Percentiles rank a stretch among this genome's conserved stretches.
These are phyloP conservation scores for Coemansia sp. DNA, from an alignment of 192 early-diverging fungal genomes.

Conservation along the genomic window DNA sequence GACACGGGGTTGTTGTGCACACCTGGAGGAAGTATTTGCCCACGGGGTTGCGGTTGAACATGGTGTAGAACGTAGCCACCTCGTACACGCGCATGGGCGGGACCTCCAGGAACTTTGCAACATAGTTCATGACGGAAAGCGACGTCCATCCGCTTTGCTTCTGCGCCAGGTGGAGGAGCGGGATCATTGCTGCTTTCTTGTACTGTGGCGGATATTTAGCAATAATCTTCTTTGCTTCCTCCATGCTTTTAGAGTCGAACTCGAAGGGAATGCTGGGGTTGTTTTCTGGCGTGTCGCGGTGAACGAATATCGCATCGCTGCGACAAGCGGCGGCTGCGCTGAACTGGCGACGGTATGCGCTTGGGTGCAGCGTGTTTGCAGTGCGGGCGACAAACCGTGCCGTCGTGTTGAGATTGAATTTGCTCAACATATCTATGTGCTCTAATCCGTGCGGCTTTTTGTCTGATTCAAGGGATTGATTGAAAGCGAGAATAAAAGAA, in stretches of 20 bases:
- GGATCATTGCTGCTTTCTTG: constrained; percentile 96
- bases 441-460: background rate
- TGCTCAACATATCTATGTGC: constrained; percentile 30
- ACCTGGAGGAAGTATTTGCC: constrained; percentile 99
- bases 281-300: constrained; percentile 80
- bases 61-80: constrained; percentile 99
- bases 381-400: background rate
- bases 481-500: background rate
- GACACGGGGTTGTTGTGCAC: constrained; percentile 98
- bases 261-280: constrained; percentile 83
- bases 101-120: constrained; percentile 91
- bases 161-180: constrained; percentile 92
- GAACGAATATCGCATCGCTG: constrained; percentile 56
- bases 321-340: constrained; percentile 19
- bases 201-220: constrained; percentile 96
- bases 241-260: constrained; percentile 76
- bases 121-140: constrained; percentile 95
- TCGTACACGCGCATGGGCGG: constrained; percentile 99
- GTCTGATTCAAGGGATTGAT: background rate
- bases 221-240: constrained; percentile 82
- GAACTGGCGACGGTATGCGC: constrained; percentile 18
- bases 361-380: constrained; percentile 1
- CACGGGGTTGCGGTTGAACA: constrained; percentile 98
- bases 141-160: constrained; percentile 93
- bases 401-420: constrained; percentile 30